Evolutionary conservation across 192 early-diverging fungal genomes (phyloP), one percentile per base, ranked within the genome.

Genomic region (Backusella sp.): DNA sequence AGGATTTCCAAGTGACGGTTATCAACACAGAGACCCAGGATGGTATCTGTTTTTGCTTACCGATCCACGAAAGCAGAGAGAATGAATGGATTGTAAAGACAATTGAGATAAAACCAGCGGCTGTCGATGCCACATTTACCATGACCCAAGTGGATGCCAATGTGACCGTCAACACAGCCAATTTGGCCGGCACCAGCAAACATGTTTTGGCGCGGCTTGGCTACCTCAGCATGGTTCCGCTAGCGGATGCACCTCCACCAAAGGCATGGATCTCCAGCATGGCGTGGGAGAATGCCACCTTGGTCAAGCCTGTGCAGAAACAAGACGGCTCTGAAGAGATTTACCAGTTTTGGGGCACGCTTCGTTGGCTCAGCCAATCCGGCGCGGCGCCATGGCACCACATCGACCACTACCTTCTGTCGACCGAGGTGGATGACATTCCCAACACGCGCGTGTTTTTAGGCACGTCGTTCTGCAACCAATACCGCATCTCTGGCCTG

Each of bases 391-490:
- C 21, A 62, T 71, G 70, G 70, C 34, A 46, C 19, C 36, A 49
- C 9, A 71, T 44, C 4, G 70, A 71, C 0, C 42, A 42, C n/a
- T 71, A 71, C 6, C 49, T 19, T 0, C 14, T 71, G 6, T 71
- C 39, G 30, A 46, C n/a, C 42, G 42, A 44, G 15, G 35, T 68
- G 28, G 35, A 68, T n/a, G 35, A 68, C 6, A 23, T 44, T 46
- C 39, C 26, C 6, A 71, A 71, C 2, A 36, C 26, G 15, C 19
- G 70, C 4, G 8, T 23, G 11, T 71, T 71, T 30, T 32, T 71
- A 23, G 70, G 70, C 12, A 71, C 70, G 3, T 71, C 70, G 1
- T 71, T 71, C 39, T 49, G 70, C 34, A 42, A n/a, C 17, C 42
- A 49, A 11, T 71, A 32, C 17, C 23, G 70, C 8, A 23, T 71